Evolutionary conservation across 2,329 filamentous ascomycete species (phyloP).

Genomic region (Colletotrichum truncatum): DNA sequence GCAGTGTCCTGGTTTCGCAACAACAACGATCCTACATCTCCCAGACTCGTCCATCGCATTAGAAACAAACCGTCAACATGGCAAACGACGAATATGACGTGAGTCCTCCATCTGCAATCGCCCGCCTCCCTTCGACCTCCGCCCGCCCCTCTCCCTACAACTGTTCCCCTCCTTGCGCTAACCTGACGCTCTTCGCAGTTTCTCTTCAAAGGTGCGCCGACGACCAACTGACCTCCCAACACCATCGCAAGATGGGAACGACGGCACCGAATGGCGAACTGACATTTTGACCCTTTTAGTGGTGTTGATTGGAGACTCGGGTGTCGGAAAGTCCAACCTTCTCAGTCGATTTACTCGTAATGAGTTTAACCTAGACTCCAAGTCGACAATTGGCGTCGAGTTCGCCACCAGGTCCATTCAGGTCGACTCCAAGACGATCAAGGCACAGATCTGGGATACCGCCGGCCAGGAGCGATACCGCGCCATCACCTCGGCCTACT

Average conservation of each 20-base stretch:
- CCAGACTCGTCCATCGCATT: conserved; percentile 33
- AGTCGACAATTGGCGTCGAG: conserved; percentile 99
- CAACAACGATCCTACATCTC: conserved; percentile 35
- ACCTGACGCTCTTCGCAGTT: conserved; percentile 67
- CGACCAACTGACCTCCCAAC: conserved; percentile 35
- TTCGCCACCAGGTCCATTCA: conserved; percentile 99
- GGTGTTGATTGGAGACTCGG: conserved; percentile 98
- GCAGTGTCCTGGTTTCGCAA: conserved; percentile 30
- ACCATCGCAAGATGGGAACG: conserved; percentile 7
- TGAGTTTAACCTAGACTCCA: conserved; percentile 99
- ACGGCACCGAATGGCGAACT: conserved; percentile 33
- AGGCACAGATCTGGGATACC: conserved; percentile 99
- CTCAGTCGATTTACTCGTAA: conserved; percentile 99
- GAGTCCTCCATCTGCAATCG: conserved; percentile 50
- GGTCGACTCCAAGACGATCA: conserved; percentile 99
- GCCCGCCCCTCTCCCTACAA: conserved; percentile 33
- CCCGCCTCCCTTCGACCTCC: conserved; percentile 4
- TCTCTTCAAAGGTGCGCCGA: conserved; percentile 90
- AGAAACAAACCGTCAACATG: conserved; percentile 68
- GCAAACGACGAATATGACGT: conserved; percentile 99
- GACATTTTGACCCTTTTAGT: conserved; percentile 63
- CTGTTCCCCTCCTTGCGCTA: conserved; percentile 35
- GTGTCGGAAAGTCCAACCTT: conserved; percentile 99
- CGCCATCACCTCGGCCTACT: conserved; percentile 99
- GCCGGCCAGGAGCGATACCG: conserved; percentile 99